phyloP scores from a whole-genome alignment of 2,329 filamentous ascomycete genomes.

The Leptographium lundbergii region DNA sequence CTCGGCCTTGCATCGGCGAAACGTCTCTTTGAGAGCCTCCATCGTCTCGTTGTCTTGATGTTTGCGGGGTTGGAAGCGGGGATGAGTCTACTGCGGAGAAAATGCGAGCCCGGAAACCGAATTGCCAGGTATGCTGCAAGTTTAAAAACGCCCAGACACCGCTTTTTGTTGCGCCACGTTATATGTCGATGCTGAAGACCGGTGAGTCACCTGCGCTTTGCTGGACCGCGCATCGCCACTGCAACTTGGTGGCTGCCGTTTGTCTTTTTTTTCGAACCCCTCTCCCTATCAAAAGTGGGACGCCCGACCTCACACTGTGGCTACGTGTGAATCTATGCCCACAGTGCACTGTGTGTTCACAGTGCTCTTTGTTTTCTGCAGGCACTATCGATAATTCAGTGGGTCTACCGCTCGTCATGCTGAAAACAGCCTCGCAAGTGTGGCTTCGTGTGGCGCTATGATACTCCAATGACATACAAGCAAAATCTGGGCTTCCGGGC shows the following conservation, averaged over 20 bases:
- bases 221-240: neutral
- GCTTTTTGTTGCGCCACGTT: neutral
- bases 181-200: neutral
- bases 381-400: too few species aligned
- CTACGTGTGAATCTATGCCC: neutral
- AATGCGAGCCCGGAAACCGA: neutral
- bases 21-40: conserved; percentile 47
- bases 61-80: neutral
- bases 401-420: too few species aligned
- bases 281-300: neutral
- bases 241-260: neutral
- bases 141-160: neutral
- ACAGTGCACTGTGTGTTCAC: neutral
- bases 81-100: neutral
- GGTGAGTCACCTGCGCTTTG: neutral
- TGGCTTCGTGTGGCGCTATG: neutral
- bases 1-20: conserved; percentile 46
- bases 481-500: neutral
- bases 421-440: neutral
- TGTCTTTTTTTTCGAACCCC: neutral
- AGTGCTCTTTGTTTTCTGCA: neutral
- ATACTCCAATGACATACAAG: neutral
- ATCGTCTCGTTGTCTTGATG: conserved; percentile 22
- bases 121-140: neutral
- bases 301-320: neutral